A percentile compares a stretch with the other conserved stretches of the same genome.
Evolutionary conservation across 2,329 filamentous ascomycete genomes (phyloP).

Genomic region (Aspergillus sp.): DNA sequence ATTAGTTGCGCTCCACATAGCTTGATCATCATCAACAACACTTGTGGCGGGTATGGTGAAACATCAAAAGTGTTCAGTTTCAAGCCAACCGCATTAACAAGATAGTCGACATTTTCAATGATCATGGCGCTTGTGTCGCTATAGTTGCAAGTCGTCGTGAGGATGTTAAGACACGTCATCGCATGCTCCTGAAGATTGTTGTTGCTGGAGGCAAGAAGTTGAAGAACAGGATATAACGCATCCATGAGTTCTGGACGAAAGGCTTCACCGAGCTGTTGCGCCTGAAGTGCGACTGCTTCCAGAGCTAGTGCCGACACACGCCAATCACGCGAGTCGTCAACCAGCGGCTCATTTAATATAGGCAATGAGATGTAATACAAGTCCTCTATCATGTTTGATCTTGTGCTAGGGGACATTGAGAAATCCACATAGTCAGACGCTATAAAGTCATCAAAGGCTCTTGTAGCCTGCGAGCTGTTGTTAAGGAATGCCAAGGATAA

Average conservation of each 20-base stretch:
- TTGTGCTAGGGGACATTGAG: slow-evolving; percentile 16
- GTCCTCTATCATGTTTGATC: slow-evolving; percentile 37
- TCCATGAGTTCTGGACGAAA: slow-evolving; percentile 87
- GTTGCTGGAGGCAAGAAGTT: slow-evolving; percentile 70
- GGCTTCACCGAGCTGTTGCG: slow-evolving; percentile 55
- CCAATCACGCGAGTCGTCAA: slow-evolving; percentile 53
- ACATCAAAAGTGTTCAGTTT: slow-evolving; percentile 89
- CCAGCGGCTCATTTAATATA: slow-evolving; percentile 31
- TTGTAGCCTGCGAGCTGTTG: slow-evolving; percentile 45
- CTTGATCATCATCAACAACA: slow-evolving; percentile 88
- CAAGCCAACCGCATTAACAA: slow-evolving; percentile 85
- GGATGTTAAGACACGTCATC: slow-evolving; percentile 70
- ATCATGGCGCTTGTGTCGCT: slow-evolving; percentile 67
- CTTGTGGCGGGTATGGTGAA: slow-evolving; percentile 82
- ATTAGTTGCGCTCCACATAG: slow-evolving; percentile 75
- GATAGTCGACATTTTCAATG: slow-evolving; percentile 88
- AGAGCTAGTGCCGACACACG: slow-evolving; percentile 70
- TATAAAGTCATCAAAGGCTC: slow-evolving; percentile 63
- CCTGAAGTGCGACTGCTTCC: slow-evolving; percentile 71
- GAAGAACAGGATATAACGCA: slow-evolving; percentile 81
- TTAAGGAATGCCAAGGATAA: slow-evolving; percentile 66
- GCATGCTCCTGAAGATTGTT: slow-evolving; percentile 68
- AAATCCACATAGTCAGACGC: slow-evolving; percentile 38
- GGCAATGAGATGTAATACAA: slow-evolving; percentile 39
- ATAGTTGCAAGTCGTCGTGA: slow-evolving; percentile 73